These are phyloP conservation scores for Trichoderma sp. DNA, from an alignment of 2,329 filamentous ascomycete species.

Conservation along the genomic window DNA sequence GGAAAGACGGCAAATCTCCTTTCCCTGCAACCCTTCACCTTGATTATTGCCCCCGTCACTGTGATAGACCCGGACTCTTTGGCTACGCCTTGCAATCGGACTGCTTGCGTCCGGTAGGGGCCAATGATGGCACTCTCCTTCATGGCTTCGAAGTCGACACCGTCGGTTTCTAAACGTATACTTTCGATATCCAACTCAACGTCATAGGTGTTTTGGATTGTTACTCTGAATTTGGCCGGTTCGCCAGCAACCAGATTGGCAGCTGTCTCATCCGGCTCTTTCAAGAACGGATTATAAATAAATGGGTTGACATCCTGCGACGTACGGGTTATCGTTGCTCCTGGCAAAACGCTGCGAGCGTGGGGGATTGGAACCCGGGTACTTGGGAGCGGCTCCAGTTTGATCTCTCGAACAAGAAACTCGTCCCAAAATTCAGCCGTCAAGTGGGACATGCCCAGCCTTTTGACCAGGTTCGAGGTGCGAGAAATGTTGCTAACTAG, in stretches of 20 bases:
- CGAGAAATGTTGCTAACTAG: slow-evolving; percentile 83
- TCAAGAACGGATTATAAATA: slow-evolving; percentile 90
- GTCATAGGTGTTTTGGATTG: slow-evolving; percentile 91
- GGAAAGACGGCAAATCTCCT: slow-evolving; percentile 81
- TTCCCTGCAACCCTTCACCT: slow-evolving; percentile 77
- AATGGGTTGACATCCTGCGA: slow-evolving; percentile 76
- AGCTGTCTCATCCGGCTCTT: slow-evolving; percentile 58
- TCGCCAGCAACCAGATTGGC: slow-evolving; percentile 80
- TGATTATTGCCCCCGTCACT: slow-evolving; percentile 75
- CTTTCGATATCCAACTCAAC: slow-evolving; percentile 88
- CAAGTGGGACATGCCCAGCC: slow-evolving; percentile 67
- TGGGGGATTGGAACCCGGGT: slow-evolving; percentile 66
- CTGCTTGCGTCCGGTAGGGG: slow-evolving; percentile 77
- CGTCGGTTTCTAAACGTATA: slow-evolving; percentile 71
- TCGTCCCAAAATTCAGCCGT: slow-evolving; percentile 95
- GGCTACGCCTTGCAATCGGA: slow-evolving; percentile 69
- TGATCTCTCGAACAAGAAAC: slow-evolving; percentile 78
- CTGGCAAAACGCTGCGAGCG: slow-evolving; percentile 53
- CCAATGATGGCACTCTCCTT: slow-evolving; percentile 68
- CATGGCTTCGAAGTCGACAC: slow-evolving; percentile 67
- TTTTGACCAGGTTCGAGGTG: slow-evolving; percentile 73
- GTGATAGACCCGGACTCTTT: slow-evolving; percentile 65
- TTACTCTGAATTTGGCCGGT: slow-evolving; percentile 72
- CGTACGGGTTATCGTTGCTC: slow-evolving; percentile 47
- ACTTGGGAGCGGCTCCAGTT: slow-evolving; percentile 61